Evolutionary conservation across 371 early-diverging fungal species (phyloP), one percentile per base, ranked within the genome.

Genomic region (Lichtheimia ramosa): DNA sequence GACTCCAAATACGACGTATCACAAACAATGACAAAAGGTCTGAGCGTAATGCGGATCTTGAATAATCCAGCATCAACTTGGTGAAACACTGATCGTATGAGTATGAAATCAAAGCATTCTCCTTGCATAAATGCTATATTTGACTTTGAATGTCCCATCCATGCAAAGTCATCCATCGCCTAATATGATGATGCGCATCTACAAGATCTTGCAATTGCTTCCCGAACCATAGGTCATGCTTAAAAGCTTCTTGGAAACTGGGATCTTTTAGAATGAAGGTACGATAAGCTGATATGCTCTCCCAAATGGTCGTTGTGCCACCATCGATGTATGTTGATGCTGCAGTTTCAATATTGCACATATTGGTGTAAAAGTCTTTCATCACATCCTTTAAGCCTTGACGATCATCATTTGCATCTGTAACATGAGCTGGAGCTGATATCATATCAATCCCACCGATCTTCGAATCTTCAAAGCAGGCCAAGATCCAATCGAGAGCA

Each of bases 251-350:
- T 52, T 85, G 87, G 72, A 88, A 88, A 20, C 78, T 79, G 2
- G 86, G 88, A 56, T 86, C 87, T 62, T 84, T 84, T 10, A 88
- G 68, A 58, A 88, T 88, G 46, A 77, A 60, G 8, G 87, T 85
- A 21, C 88, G 81, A 63, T 88, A 88, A 13, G 85, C 85, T 16
- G 88, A 86, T 7, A 87, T 86, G 6, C 88, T 75, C 3, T 87
- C 88, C 3, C 86, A 86, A 23, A 88, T 62, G 59, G 87, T 86
- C 51, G 85, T 84, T 13, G 86, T 82, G 7, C 87, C 88, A 14
- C 87, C 87, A 56, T 88, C 88, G 21, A 88, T 86, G 59, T 88
- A 84, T 0, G 88, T 86, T 15, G 86, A 81, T 2, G 88, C 79
- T 1, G 86, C 85, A 49, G 85, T 79, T 54, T 88, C 88, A 54